phyloP scores from a whole-genome alignment of 441 rosid genomes.

The Biscutella laevigata region DNA sequence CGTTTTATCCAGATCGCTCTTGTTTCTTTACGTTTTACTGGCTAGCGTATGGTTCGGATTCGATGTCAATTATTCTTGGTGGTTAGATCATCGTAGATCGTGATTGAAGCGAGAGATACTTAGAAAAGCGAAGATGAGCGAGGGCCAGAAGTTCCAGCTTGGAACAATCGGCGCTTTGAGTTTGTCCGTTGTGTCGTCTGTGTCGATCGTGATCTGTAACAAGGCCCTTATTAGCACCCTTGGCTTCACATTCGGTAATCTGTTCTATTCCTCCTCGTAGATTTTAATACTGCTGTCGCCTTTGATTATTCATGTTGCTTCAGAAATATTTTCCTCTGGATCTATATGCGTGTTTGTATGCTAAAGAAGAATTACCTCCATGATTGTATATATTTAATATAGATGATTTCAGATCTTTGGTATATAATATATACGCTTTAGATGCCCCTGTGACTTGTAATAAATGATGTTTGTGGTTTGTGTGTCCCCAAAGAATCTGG shows the following conservation, averaged over 20 bases:
- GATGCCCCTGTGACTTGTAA: no score
- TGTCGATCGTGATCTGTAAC: conserved; percentile 94
- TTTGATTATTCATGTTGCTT: no score
- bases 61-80: conserved; percentile 3
- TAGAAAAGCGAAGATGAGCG: conserved; percentile 56
- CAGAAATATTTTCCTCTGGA: background rate
- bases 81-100: conserved; percentile 37
- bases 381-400: background rate
- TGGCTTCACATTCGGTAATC: conserved; percentile 78
- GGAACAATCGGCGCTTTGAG: conserved; percentile 91
- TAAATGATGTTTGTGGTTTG: no score
- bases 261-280: background rate
- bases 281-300: background rate
- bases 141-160: conserved; percentile 76
- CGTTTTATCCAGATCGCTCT: conserved; percentile 25
- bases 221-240: conserved; percentile 95
- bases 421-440: no score
- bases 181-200: conserved; percentile 90
- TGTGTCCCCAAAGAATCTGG: no score
- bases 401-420: background rate
- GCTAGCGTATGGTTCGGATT: background rate
- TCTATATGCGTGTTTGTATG: conserved; percentile 4
- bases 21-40: background rate
- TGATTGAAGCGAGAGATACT: conserved; percentile 27
- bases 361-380: no score